Evolutionary conservation across 2,329 filamentous ascomycete species (phyloP), one percentile per base, ranked within the genome.

Genomic region (Epichloe sibirici): DNA sequence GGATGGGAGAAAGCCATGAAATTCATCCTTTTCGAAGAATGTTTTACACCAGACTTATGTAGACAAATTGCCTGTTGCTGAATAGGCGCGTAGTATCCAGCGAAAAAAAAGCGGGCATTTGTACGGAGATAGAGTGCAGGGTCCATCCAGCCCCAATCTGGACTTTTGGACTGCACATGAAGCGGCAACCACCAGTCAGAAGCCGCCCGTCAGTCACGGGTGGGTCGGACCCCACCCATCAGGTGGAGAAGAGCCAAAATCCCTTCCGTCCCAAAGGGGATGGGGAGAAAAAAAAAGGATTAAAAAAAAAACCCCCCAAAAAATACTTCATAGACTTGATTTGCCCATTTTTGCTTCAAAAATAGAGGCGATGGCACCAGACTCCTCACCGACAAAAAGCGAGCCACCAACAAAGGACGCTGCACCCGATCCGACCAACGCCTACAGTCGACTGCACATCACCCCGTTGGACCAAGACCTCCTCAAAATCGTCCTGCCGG

Each of bases 381-480:
- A 46, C 35, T 39, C 42, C 1, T 35, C 46, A 12, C 48, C 47
- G 2, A 35, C n/a, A 28, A 46, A 53, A 12, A 34, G 28, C 39
- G 31, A 49, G 38, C 38, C 28, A 8, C 4, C 47, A 15, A 25
- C n/a, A 35, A 25, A 39, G 21, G 15, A 39, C 17, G 31, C 13
- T 7, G 15, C 3, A 12, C 21, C 17, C 12, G 35, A 39, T 35
- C 21, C 12, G 13, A 9, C 5, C 35, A 21, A 48, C 17, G 21
- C 31, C 21, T 21, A 23, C 44, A 69, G 61, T 40, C 64, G 69
- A 47, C 79, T 98, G 51, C 89, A 98, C 70, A 93, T 98, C 61
- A 85, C 88, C 15, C 93, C 93, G 47, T 78, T 98, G 59, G 89
- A 84, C 62, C 74, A 85, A 40, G 80, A 85, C 7, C 78, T 97